Evolutionary conservation across 192 early-diverging fungal species (phyloP).

Genomic region (Podochytrium sp.): DNA sequence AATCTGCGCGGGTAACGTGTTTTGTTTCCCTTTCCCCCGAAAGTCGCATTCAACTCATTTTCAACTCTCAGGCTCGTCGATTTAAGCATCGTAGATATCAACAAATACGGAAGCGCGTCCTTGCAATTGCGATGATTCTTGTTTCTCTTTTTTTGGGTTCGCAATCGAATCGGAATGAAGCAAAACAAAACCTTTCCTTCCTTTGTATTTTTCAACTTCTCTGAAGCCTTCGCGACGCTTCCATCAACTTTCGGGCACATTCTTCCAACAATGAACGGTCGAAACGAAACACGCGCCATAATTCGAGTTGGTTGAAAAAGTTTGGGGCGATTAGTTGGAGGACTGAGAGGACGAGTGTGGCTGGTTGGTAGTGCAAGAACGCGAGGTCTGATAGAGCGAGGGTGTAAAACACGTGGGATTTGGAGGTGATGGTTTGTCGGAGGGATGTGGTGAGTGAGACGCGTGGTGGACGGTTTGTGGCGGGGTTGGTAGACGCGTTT

Average conservation of each 20-base stretch:
- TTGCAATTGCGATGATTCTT: too few relatives aligned
- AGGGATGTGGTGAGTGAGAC: too few relatives aligned
- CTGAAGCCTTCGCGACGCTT: too few relatives aligned
- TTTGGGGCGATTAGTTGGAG: background rate
- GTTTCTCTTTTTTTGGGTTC: too few relatives aligned
- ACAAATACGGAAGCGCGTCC: constrained; percentile 1
- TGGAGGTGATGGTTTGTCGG: background rate
- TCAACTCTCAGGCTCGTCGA: constrained; percentile 16
- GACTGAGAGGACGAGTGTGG: constrained; percentile 3
- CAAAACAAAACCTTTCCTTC: background rate
- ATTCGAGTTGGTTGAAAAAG: background rate
- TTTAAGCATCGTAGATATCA: constrained; percentile 12
- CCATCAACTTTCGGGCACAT: too few relatives aligned
- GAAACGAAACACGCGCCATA: background rate
- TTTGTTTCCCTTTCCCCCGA: background rate
- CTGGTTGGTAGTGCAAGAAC: constrained; percentile 7
- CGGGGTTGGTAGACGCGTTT: background rate
- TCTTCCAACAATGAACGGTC: too few relatives aligned
- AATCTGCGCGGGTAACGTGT: constrained; percentile 4
- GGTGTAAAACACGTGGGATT: background rate
- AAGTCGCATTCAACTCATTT: too few relatives aligned
- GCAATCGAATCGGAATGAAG: background rate
- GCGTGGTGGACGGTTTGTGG: background rate
- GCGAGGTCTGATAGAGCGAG: background rate
- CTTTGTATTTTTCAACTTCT: background rate